A percentile compares a stretch with the other conserved stretches of the same genome.
These are phyloP conservation scores for Pueraria montana DNA, from an alignment of 306 rosid genomes.

Conservation along the genomic window DNA sequence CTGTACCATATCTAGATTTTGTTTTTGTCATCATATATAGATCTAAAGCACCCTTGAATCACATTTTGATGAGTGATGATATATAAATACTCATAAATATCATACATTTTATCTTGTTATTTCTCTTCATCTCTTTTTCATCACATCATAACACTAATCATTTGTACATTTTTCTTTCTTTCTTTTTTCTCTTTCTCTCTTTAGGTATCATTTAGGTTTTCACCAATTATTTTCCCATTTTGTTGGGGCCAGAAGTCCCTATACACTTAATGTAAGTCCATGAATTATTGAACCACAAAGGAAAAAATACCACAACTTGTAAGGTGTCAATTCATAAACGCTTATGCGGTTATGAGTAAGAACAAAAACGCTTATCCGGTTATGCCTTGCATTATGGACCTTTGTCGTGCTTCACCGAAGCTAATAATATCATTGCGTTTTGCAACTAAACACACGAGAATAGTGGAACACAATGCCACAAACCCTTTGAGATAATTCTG, in stretches of 20 bases:
- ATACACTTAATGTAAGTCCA: not conserved
- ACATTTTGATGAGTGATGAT: no score
- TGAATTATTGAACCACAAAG: conserved; percentile 39
- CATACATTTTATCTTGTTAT: no score
- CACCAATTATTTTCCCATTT: not conserved
- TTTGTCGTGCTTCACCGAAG: conserved; percentile 7
- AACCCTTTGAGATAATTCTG: no score
- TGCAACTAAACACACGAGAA: not conserved
- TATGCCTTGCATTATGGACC: conserved; percentile 25
- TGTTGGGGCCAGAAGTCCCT: conserved; percentile 32
- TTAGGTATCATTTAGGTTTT: no score
- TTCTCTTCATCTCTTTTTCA: no score
- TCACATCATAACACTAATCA: no score
- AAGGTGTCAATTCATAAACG: conserved; percentile 32
- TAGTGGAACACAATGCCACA: not conserved
- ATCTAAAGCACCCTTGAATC: no score
- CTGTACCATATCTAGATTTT: no score
- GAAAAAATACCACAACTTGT: conserved; percentile 10
- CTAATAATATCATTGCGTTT: not conserved
- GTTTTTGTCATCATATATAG: no score
- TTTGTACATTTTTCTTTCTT: no score
- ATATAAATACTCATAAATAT: no score
- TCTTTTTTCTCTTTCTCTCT: no score
- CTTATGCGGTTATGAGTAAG: conserved; percentile 12
- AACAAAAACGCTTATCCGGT: conserved; percentile 38